Percentiles rank a stretch among this genome's conserved stretches.
phyloP scores from a whole-genome alignment of 257 asterid genomes.

The Forsythia viridissima region DNA sequence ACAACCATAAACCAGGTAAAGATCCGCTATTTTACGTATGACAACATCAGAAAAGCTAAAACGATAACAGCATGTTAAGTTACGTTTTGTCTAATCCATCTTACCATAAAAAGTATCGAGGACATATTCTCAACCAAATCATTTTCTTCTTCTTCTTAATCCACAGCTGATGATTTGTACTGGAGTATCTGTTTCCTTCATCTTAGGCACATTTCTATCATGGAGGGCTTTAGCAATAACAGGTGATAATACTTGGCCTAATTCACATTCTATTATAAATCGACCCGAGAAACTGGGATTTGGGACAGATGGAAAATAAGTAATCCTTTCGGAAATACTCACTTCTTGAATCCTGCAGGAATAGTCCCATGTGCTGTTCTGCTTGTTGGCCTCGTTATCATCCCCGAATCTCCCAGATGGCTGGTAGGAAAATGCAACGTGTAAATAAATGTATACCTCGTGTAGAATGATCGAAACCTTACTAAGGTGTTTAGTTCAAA shows the following conservation, averaged over 20 bases:
- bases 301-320: background rate
- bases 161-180: conserved; percentile 78
- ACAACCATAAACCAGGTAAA: conserved; percentile 83
- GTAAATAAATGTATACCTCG: background rate
- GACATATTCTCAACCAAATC: background rate
- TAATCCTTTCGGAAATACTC: conserved; percentile 1
- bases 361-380: conserved; percentile 73
- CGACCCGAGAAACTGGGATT: background rate
- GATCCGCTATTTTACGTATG: background rate
- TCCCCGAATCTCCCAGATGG: conserved; percentile 97
- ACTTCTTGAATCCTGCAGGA: conserved; percentile 50
- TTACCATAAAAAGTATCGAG: no score
- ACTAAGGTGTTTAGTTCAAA: background rate
- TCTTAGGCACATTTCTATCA: conserved; percentile 71
- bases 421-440: conserved; percentile 48
- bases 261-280: background rate
- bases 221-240: conserved; percentile 80
- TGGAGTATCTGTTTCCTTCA: conserved; percentile 89
- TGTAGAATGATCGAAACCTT: background rate
- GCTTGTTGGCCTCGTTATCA: conserved; percentile 62
- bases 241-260: conserved; percentile 40
- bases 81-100: no score
- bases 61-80: no score
- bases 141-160: conserved; percentile 9
- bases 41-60: no score